Evolutionary conservation across 73 alveolate species (phyloP).

Genomic region (Urostyla sp.): DNA sequence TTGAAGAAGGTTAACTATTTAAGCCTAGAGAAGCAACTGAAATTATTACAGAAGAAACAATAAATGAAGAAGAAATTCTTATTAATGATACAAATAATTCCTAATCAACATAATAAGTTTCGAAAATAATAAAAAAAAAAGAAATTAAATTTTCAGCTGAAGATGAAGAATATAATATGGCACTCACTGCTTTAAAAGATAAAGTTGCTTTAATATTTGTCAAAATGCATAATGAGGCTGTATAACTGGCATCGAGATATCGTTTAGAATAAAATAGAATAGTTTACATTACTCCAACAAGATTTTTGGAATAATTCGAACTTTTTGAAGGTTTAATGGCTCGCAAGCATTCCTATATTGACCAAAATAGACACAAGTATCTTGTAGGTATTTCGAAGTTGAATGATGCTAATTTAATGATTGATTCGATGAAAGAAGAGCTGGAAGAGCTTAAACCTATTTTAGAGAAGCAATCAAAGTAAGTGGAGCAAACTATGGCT

Average conservation of each 20-base stretch:
- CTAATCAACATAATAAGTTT: no score
- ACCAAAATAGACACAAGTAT: slow-evolving; percentile 85
- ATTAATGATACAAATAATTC: no score
- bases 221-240: slow-evolving; percentile 82
- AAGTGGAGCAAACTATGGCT: slow-evolving; percentile 89
- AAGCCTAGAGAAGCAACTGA: slow-evolving; percentile 14
- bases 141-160: neutral
- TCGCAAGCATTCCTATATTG: slow-evolving; percentile 75
- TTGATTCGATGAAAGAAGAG: slow-evolving; percentile 89
- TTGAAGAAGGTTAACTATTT: neutral
- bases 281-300: slow-evolving; percentile 86
- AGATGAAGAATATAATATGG: slow-evolving; percentile 14
- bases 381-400: slow-evolving; percentile 89
- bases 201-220: slow-evolving; percentile 84
- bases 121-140: no score
- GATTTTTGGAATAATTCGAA: slow-evolving; percentile 76
- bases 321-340: slow-evolving; percentile 73
- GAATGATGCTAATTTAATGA: slow-evolving; percentile 87
- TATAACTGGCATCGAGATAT: slow-evolving; percentile 75
- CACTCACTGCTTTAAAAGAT: neutral
- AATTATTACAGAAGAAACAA: slow-evolving; percentile 41
- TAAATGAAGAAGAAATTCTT: slow-evolving; percentile 61
- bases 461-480: slow-evolving; percentile 87
- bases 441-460: slow-evolving; percentile 93
- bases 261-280: slow-evolving; percentile 72